Percentiles rank a stretch among this genome's conserved stretches.
These are phyloP conservation scores for Vickermania ingenoplastis DNA, from an alignment of 208 protist species.

Conservation along the genomic window DNA sequence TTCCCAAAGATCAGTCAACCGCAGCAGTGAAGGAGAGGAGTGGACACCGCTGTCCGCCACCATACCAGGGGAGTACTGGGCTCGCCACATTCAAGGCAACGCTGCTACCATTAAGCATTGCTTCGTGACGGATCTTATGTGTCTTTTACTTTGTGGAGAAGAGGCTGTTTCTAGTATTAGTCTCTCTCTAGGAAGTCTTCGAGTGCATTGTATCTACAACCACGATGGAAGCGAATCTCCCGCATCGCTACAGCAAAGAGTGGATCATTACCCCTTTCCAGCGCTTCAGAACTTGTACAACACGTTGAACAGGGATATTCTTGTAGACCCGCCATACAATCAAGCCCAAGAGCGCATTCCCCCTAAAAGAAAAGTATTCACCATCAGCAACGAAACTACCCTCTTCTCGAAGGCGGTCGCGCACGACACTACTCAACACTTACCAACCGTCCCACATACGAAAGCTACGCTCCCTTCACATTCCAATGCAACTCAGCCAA, in stretches of 20 bases:
- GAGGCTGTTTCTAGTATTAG: neutral
- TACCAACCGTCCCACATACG: neutral
- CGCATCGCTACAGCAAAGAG: neutral
- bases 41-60: neutral
- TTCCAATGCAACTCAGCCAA: neutral
- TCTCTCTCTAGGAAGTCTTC: neutral
- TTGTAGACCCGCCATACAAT: neutral
- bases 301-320: slow-evolving; percentile 6
- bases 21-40: neutral
- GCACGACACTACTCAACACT: neutral
- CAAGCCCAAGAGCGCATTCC: neutral
- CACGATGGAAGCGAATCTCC: neutral
- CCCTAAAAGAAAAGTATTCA: neutral
- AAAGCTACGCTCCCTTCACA: neutral
- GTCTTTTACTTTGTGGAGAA: neutral
- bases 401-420: neutral
- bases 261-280: slow-evolving; percentile 7
- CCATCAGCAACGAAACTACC: neutral
- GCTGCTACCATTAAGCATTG: neutral
- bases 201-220: neutral
- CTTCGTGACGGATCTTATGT: neutral
- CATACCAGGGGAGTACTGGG: slow-evolving; percentile 1
- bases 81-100: neutral
- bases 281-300: slow-evolving; percentile 10
- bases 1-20: neutral